Base-by-base conservation (phyloP, 106 monocot species). In the Allium cepa region DNA sequence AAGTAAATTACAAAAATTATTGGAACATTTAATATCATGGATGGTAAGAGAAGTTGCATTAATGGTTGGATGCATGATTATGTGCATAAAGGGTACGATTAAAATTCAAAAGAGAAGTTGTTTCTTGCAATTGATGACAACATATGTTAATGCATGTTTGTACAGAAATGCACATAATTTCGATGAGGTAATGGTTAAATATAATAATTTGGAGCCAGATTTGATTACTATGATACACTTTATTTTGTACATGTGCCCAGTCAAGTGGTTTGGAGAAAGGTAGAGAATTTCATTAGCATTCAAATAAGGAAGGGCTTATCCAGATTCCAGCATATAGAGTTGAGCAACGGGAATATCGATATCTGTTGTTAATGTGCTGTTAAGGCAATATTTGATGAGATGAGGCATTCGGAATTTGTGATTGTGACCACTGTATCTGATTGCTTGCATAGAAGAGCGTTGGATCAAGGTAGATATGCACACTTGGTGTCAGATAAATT, bases 401-500 rank as follows among this genome's bases (percentile, higher is more conserved):
- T 75, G 75, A 58, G 46, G 7, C 70, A 60, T 0, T 69, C 69
- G 15, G 64, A 74, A 22, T 63, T 75, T 4, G 46, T 71, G 3
- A 58, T 79, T 1, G 79, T 65, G 63, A 53, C 64, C 2, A 53
- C 75, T 52, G 53, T 80, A 1, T 59, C 64, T 10, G 79, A 57
- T 47, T 71, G 74, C 59, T 26, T 75, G 13, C 70, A 71, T 3
- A 10, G 66, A 47, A 75, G 75, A 12, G 75, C 79, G 59, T 50
- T 80, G 26, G 75, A 75, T 4, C 70, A 80, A 74, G 79, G 79
- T 2, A 75, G 71, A 15, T 75, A 70, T n/a, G 64, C 75, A 12
- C 79, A 80, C 45, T 59, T 46, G 0, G 59, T 75, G 12, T 50
- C 71, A 1, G 70, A 66, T 11, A 70, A 59, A 52, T 16, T 26